Base-by-base conservation (phyloP, 108 stramenopile genomes). In the Cylindrotheca closterium region DNA sequence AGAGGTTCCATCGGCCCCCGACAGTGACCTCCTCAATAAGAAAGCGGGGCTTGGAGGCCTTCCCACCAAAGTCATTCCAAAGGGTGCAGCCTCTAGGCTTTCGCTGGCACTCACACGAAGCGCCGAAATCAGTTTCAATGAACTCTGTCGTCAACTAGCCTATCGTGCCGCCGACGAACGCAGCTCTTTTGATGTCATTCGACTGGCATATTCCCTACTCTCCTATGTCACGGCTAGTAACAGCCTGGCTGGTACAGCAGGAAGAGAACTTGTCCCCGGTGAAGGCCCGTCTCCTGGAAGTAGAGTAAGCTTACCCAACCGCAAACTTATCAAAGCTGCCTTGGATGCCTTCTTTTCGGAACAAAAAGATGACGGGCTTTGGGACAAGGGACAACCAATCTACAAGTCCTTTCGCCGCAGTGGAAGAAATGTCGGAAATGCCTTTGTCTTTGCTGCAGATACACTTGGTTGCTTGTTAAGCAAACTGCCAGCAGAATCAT, bases 301-400 rank as follows among this genome's bases (percentile, higher is more conserved):
- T 4, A 64, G 30, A 0, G 66, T 79, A 0, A 26, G 30, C 1
- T 46, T 51, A 0, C 55, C 76, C 15, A 87, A 87, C 73, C 60
- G 46, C 22, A 60, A 68, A 29, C 57, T 87, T 25, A 71, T 87
- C 17, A 64, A 58, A 30, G 68, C 80, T 3, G 82, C 85, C 0
- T 57, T 87, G 45, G 28, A 50, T 17, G 80, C 69, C 12, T 87
- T 84, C 53, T 87, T 84, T 55, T 73, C 62, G 1, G 80, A 84
- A n/a, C 86, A 87, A 70, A 29, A 34, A 1, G 67, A 75, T 33
- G 58, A 58, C 42, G 88, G 88, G 0, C 60, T 77, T 18, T 90
- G 88, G 88, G 83, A 86, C 22, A 63, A 74, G 29, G 88, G 88
- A 18, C 85, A 86, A 69, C 80, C 83, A 21, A 90, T 90, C 42